Evolutionary conservation across 129 eudicot species (phyloP).

Genomic region (Arctium minus): DNA sequence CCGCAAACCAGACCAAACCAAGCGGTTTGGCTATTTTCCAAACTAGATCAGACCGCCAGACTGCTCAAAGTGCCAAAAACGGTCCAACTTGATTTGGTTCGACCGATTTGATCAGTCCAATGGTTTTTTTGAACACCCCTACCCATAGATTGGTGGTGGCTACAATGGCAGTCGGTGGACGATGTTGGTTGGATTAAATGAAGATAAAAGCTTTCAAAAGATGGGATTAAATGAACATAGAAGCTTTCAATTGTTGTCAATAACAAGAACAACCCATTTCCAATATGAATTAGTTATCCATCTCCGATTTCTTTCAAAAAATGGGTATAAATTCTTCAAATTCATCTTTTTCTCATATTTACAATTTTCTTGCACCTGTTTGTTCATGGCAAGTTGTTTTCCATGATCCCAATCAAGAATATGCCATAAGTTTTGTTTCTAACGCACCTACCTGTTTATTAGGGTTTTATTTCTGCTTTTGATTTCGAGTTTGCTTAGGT

Average conservation of each 20-base stretch:
- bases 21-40: too few relatives aligned
- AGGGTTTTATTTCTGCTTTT: too few relatives aligned
- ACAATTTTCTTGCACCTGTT: slow-evolving; percentile 41
- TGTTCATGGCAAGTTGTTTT: slow-evolving; percentile 69
- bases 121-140: not conserved
- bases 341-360: slow-evolving; percentile 27
- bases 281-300: slow-evolving; percentile 73
- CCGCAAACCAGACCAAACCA: too few relatives aligned
- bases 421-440: slow-evolving; percentile 43
- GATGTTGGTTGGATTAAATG: too few relatives aligned
- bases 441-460: too few relatives aligned
- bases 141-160: not conserved
- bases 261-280: slow-evolving; percentile 33
- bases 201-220: too few relatives aligned
- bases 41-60: too few relatives aligned
- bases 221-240: too few relatives aligned
- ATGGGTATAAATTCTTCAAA: slow-evolving; percentile 49
- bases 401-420: slow-evolving; percentile 54
- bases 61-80: too few relatives aligned
- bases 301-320: slow-evolving; percentile 50
- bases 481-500: too few relatives aligned
- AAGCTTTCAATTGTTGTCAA: slow-evolving; percentile 39
- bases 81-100: too few relatives aligned
- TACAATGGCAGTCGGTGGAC: not conserved
- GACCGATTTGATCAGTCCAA: too few relatives aligned